phyloP scores from a whole-genome alignment of 192 early-diverging fungal species.

The Backusella circina region DNA sequence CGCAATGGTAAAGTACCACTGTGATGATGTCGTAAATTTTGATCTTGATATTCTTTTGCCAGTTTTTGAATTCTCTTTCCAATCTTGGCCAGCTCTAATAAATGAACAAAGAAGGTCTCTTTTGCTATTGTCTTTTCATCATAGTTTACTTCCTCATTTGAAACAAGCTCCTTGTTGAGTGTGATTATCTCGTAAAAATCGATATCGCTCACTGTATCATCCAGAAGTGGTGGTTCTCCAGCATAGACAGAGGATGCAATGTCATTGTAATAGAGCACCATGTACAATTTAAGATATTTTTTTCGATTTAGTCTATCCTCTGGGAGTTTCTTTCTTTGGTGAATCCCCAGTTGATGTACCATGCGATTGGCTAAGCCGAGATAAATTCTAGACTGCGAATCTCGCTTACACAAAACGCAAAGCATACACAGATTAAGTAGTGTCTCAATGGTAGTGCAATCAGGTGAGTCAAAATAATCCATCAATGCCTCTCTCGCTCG shows the following conservation, averaged over 20 bases:
- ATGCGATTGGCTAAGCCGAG: constrained; percentile 31
- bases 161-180: constrained; percentile 3
- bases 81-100: constrained; percentile 23
- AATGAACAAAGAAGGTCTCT: constrained; percentile 30
- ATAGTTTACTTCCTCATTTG: not conserved
- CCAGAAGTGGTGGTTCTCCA: constrained; percentile 20
- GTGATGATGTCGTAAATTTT: not conserved
- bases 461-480: constrained; percentile 35
- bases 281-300: constrained; percentile 20
- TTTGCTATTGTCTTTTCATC: constrained; percentile 26
- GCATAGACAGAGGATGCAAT: constrained; percentile 19
- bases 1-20: constrained; percentile 2
- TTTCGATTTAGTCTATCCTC: constrained; percentile 15
- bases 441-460: constrained; percentile 32
- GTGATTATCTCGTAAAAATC: constrained; percentile 30
- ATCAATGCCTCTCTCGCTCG: constrained; percentile 23
- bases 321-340: constrained; percentile 12
- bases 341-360: constrained; percentile 24
- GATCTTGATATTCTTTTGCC: constrained; percentile 12
- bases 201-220: constrained; percentile 27
- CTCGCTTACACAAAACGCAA: constrained; percentile 23
- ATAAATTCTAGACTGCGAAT: constrained; percentile 31
- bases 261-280: constrained; percentile 35
- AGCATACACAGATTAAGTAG: constrained; percentile 37
- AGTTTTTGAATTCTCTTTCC: constrained; percentile 21